phyloP scores from a whole-genome alignment of 2,329 filamentous ascomycete genomes.

The Alternaria incomplexa region DNA sequence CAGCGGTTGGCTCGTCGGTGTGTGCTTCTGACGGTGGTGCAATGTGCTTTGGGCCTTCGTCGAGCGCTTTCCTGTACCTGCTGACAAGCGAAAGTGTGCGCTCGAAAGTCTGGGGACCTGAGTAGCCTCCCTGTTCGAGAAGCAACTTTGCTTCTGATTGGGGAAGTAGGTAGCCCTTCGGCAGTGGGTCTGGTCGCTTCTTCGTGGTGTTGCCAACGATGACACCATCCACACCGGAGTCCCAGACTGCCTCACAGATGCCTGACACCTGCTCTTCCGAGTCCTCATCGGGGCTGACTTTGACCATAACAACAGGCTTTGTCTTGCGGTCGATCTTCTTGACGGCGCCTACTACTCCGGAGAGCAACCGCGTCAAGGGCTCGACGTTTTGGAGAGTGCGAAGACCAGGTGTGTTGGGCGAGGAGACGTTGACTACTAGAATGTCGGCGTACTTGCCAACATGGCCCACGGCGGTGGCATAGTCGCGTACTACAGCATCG shows the following conservation, averaged over 20 bases:
- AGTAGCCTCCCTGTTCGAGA: conserved; percentile 84
- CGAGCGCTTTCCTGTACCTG: conserved; percentile 69
- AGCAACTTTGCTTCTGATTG: conserved; percentile 70
- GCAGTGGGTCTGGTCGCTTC: conserved; percentile 73
- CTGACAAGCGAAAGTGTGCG: conserved; percentile 79
- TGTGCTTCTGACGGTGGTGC: conserved; percentile 7
- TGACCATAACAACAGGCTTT: conserved; percentile 90
- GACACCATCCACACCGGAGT: conserved; percentile 86
- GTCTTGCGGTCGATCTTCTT: conserved; percentile 70
- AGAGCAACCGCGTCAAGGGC: conserved; percentile 80
- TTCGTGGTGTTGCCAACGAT: conserved; percentile 99
- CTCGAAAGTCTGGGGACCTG: conserved; percentile 86
- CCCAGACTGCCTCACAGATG: conserved; percentile 69
- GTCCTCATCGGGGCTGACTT: conserved; percentile 96
- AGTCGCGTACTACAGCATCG: conserved; percentile 76
- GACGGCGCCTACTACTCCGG: conserved; percentile 82
- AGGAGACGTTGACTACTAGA: conserved; percentile 97
- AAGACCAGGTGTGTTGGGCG: conserved; percentile 92
- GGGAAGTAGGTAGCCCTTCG: conserved; percentile 69
- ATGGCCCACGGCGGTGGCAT: conserved; percentile 85
- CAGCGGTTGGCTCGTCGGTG: conserved; percentile 12
- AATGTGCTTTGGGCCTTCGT: conserved; percentile 50
- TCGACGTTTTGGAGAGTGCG: conserved; percentile 84
- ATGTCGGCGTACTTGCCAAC: conserved; percentile 91
- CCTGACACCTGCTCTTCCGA: conserved; percentile 82